Evolutionary conservation across 352 stramenopile genomes (phyloP).

Genomic region (Peronospora belbahrii): DNA sequence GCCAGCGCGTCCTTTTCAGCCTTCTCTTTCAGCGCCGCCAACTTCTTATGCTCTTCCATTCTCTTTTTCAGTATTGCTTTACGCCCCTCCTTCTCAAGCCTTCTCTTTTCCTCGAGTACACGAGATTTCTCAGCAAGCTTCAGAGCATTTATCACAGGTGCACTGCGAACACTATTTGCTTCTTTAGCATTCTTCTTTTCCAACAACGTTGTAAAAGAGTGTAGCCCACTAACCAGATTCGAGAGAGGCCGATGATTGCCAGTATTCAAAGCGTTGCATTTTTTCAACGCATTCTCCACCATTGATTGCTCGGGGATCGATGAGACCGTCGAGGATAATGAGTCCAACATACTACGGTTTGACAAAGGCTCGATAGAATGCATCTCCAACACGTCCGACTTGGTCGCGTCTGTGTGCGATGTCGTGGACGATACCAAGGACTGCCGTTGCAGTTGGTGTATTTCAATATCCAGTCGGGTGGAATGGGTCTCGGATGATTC

Average conservation of each 20-base stretch:
- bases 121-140: conserved; percentile 66
- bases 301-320: conserved; percentile 38
- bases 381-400: neutral
- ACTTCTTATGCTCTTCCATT: conserved; percentile 67
- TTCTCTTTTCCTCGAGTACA: conserved; percentile 61
- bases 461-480: neutral
- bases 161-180: conserved; percentile 27
- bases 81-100: conserved; percentile 47
- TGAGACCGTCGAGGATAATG: conserved; percentile 46
- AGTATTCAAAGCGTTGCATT: conserved; percentile 7
- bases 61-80: conserved; percentile 61
- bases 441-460: neutral
- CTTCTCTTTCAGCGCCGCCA: conserved; percentile 64
- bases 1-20: conserved; percentile 58
- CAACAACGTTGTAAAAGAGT: conserved; percentile 66
- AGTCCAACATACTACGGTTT: conserved; percentile 25
- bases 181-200: conserved; percentile 39
- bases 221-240: conserved; percentile 66
- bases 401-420: neutral
- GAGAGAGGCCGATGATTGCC: conserved; percentile 24
- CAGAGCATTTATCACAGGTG: conserved; percentile 53
- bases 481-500: neutral
- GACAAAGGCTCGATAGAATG: neutral
- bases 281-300: conserved; percentile 18
- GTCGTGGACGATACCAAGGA: neutral